A percentile compares a stretch with the other conserved stretches of the same genome.
Conservation (phyloP, 208 protist species). For the Trypanosoma conorhini region DNA sequence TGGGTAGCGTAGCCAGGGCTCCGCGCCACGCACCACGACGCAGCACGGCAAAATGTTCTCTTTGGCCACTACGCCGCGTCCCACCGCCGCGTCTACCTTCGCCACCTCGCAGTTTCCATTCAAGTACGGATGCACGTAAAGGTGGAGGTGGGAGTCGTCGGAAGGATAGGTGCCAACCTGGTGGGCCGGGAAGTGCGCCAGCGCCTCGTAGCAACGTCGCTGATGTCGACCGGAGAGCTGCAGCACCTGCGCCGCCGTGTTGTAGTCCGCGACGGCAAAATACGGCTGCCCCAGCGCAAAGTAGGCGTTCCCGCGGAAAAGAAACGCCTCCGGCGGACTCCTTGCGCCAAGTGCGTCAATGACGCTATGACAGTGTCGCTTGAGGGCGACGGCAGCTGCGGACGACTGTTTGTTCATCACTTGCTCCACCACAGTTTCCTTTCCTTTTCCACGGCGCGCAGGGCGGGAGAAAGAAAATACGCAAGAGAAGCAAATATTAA, state of each 20-base stretch:
- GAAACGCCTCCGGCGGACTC: slow-evolving; percentile 78
- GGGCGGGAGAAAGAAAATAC: no score
- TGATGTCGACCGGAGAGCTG: slow-evolving; percentile 63
- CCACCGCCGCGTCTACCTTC: slow-evolving; percentile 30
- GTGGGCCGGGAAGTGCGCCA: slow-evolving; percentile 53
- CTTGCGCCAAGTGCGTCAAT: slow-evolving; percentile 78
- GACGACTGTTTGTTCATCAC: slow-evolving; percentile 20
- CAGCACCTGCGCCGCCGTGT: slow-evolving; percentile 65
- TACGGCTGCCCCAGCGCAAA: slow-evolving; percentile 79
- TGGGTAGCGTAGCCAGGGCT: slow-evolving; percentile 77
- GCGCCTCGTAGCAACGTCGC: slow-evolving; percentile 41
- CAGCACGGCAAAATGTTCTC: slow-evolving; percentile 33
- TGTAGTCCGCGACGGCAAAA: slow-evolving; percentile 86
- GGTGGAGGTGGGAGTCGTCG: slow-evolving; percentile 71
- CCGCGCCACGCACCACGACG: slow-evolving; percentile 39
- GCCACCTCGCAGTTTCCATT: slow-evolving; percentile 41
- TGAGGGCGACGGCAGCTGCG: slow-evolving; percentile 49
- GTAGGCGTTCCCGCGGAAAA: slow-evolving; percentile 88
- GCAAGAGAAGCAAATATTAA: no score
- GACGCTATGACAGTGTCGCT: slow-evolving; percentile 75
- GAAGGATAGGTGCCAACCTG: slow-evolving; percentile 63
- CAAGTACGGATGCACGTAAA: slow-evolving; percentile 76
- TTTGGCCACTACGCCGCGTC: slow-evolving; percentile 61
- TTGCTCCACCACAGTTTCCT: not conserved
- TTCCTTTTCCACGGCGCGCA: no score